Conservation (phyloP, 2,329 filamentous ascomycete genomes). For the Hymenoscyphus fructigenus region DNA sequence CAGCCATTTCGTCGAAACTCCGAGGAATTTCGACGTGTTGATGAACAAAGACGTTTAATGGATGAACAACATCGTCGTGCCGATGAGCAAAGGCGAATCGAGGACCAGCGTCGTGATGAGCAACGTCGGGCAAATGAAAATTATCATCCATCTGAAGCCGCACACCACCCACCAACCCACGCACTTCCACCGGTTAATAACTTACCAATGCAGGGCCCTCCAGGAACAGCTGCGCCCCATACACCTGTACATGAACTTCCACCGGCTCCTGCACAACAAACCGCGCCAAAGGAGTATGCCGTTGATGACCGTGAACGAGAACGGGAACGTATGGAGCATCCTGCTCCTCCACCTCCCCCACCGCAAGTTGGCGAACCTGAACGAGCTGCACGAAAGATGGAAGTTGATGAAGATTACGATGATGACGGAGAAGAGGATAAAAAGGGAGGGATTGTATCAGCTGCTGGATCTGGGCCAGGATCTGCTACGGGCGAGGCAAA, state of each 20-base stretch:
- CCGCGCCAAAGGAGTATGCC: slow-evolving; percentile 49
- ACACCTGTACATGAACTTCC: slow-evolving; percentile 44
- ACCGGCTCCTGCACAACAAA: slow-evolving; percentile 45
- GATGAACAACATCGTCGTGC: slow-evolving; percentile 25
- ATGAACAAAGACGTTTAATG: slow-evolving; percentile 51
- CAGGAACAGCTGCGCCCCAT: slow-evolving; percentile 45
- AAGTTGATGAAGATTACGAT: slow-evolving; percentile 96
- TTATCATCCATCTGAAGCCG: slow-evolving; percentile 90
- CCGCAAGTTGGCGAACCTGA: slow-evolving; percentile 69
- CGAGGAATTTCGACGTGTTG: slow-evolving; percentile 67
- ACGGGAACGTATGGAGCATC: slow-evolving; percentile 39
- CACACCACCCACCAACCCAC: slow-evolving; percentile 75
- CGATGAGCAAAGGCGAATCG: slow-evolving; percentile 59
- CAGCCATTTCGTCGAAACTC: slow-evolving; percentile 73
- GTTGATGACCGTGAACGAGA: slow-evolving; percentile 52
- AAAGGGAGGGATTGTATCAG: slow-evolving; percentile 52
- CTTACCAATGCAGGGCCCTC: slow-evolving; percentile 57
- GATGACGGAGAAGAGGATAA: slow-evolving; percentile 88
- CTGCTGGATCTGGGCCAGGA: slow-evolving; percentile 46
- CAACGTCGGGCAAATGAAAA: slow-evolving; percentile 72
- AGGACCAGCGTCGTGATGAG: slow-evolving; percentile 64
- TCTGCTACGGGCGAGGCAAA: slow-evolving; percentile 47
- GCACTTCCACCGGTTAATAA: slow-evolving; percentile 42
- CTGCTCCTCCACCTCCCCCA: slow-evolving; percentile 40
- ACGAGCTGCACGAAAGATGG: slow-evolving; percentile 86